These are phyloP conservation scores for Komagataella phaffii DNA, from an alignment of 805 yeast genomes.

Conservation along the genomic window DNA sequence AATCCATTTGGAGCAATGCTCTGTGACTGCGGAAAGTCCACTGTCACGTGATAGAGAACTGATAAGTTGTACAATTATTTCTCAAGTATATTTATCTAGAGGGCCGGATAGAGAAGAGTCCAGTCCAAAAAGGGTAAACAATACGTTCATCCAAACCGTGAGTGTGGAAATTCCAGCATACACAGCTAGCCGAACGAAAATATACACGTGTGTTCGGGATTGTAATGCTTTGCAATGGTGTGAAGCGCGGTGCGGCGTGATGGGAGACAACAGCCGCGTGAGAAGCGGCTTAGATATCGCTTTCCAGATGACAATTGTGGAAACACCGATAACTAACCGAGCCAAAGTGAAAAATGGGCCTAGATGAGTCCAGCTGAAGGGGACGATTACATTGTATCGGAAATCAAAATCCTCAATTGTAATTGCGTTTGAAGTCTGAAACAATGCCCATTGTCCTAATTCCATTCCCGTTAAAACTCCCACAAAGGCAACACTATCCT, in stretches of 20 bases:
- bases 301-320: slow-evolving; percentile 61
- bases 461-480: slow-evolving; percentile 80
- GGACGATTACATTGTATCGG: slow-evolving; percentile 14
- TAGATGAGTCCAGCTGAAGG: slow-evolving; percentile 24
- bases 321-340: slow-evolving; percentile 51
- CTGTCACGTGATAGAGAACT: background rate
- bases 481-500: slow-evolving; percentile 85
- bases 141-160: slow-evolving; percentile 31
- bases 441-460: slow-evolving; percentile 39
- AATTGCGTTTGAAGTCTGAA: slow-evolving; percentile 6
- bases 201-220: slow-evolving; percentile 61
- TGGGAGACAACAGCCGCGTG: slow-evolving; percentile 41
- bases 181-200: slow-evolving; percentile 61
- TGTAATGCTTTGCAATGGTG: slow-evolving; percentile 33
- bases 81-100: background rate
- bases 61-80: background rate
- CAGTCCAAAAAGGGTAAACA: slow-evolving; percentile 4
- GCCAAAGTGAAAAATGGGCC: slow-evolving; percentile 27
- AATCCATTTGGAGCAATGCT: background rate
- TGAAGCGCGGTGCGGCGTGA: slow-evolving; percentile 3
- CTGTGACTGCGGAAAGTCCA: background rate
- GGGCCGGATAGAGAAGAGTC: background rate
- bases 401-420: background rate
- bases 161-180: slow-evolving; percentile 68
- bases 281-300: slow-evolving; percentile 54